A percentile compares a stretch with the other conserved stretches of the same genome.
These are phyloP conservation scores for Fusarium subtropicale DNA, from an alignment of 2,329 filamentous ascomycete species.

Conservation along the genomic window DNA sequence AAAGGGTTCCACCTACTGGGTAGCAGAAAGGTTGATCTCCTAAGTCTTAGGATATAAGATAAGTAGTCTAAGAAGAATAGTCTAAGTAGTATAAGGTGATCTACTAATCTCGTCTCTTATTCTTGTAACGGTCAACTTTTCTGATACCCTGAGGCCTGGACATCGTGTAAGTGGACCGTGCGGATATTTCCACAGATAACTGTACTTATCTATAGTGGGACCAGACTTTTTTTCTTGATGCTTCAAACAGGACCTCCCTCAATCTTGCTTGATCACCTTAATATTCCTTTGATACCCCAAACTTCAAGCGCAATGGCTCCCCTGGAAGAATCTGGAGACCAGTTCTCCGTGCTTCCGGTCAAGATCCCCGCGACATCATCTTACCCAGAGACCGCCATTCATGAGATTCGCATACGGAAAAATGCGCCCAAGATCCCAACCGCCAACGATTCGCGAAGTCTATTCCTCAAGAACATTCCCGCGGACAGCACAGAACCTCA, in stretches of 20 bases:
- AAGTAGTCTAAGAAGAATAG: too few relatives aligned
- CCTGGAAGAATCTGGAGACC: constrained; percentile 53
- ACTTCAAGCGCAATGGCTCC: constrained; percentile 46
- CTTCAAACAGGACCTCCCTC: not conserved
- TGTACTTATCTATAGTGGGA: constrained; percentile 32
- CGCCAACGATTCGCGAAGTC: constrained; percentile 77
- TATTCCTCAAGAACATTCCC: constrained; percentile 93
- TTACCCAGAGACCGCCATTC: constrained; percentile 71
- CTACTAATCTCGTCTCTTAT: too few relatives aligned
- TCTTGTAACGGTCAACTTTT: too few relatives aligned
- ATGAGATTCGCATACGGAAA: constrained; percentile 88
- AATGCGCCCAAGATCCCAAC: constrained; percentile 84
- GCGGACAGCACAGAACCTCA: constrained; percentile 83
- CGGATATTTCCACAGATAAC: not conserved
- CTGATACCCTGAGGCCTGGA: too few relatives aligned
- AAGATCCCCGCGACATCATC: constrained; percentile 72
- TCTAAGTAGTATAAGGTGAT: too few relatives aligned
- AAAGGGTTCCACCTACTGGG: too few relatives aligned
- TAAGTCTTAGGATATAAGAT: too few relatives aligned
- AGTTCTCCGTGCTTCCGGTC: constrained; percentile 77
- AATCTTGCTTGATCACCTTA: constrained; percentile 8
- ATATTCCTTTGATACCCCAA: not conserved
- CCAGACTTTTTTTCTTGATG: constrained; percentile 40
- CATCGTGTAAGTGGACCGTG: constrained; percentile 28
- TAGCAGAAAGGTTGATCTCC: too few relatives aligned